Evolutionary conservation across 2,329 filamentous ascomycete species (phyloP).

Genomic region (Colletotrichum echinochloae): DNA sequence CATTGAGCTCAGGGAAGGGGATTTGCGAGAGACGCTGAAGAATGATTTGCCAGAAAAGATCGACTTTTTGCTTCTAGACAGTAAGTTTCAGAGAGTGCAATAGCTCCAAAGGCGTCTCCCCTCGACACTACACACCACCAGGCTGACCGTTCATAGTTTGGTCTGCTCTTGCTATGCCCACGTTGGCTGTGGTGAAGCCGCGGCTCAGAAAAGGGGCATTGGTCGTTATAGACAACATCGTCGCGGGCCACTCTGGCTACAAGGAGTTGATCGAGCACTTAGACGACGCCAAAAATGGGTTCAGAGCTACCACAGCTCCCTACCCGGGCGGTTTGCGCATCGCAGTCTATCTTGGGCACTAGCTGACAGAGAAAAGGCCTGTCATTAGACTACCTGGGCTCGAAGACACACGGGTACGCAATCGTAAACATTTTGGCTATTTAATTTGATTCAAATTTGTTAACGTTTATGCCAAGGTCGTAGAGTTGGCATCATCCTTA

Average conservation of each 20-base stretch:
- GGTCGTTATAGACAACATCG: constrained; percentile 63
- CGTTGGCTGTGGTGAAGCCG: constrained; percentile 60
- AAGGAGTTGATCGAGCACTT: constrained; percentile 61
- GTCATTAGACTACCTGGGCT: too few species aligned
- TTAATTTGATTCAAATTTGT: too few species aligned
- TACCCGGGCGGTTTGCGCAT: constrained; percentile 50
- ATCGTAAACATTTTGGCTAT: too few species aligned
- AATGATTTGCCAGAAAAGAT: constrained; percentile 58
- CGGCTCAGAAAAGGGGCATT: constrained; percentile 60
- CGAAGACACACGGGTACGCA: too few species aligned
- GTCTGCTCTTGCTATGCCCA: constrained; percentile 65
- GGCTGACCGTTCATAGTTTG: constrained; percentile 58
- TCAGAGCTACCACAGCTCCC: constrained; percentile 54
- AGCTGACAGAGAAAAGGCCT: too few species aligned
- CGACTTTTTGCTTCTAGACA: constrained; percentile 71
- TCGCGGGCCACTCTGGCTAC: constrained; percentile 54
- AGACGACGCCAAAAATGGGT: constrained; percentile 59
- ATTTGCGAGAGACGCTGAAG: constrained; percentile 66
- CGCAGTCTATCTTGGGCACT: constrained; percentile 41
- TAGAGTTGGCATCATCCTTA: too few species aligned
- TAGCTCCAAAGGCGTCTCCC: not conserved
- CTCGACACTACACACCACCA: not conserved
- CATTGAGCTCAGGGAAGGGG: constrained; percentile 69
- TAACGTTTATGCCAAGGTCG: too few species aligned
- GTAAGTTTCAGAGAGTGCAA: constrained; percentile 55